A percentile compares a stretch with the other conserved stretches of the same genome.
These are phyloP conservation scores for Fraxinus pennsylvanica DNA, from an alignment of 257 asterid genomes.

Conservation along the genomic window DNA sequence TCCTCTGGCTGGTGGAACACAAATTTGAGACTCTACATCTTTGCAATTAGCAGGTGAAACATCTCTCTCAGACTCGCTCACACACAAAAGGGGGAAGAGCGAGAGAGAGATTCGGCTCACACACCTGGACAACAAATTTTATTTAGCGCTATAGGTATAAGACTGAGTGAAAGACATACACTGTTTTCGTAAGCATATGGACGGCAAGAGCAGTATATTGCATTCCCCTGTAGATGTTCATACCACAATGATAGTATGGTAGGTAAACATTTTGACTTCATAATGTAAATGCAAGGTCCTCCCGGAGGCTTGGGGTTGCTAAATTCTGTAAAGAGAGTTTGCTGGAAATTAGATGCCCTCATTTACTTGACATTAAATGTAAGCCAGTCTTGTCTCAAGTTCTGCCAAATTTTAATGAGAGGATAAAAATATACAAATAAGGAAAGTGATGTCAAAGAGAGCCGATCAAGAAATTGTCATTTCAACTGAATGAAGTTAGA, in stretches of 20 bases:
- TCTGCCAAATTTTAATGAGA: slow-evolving; percentile 14
- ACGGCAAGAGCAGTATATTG: background rate
- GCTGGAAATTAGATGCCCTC: slow-evolving; percentile 59
- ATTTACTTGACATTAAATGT: slow-evolving; percentile 11
- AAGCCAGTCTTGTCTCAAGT: background rate
- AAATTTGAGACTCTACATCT: slow-evolving; percentile 72
- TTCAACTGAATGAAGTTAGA: background rate
- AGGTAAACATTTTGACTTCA: slow-evolving; percentile 14
- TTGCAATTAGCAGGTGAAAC: slow-evolving; percentile 72
- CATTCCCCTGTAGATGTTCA: background rate
- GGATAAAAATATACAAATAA: slow-evolving; percentile 12
- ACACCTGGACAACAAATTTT: slow-evolving; percentile 16
- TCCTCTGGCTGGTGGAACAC: slow-evolving; percentile 72
- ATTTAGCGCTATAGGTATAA: slow-evolving; percentile 9
- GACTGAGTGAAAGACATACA: background rate
- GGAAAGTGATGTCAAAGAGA: slow-evolving; percentile 1
- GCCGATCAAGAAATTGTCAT: slow-evolving; percentile 9
- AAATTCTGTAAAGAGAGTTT: slow-evolving; percentile 58
- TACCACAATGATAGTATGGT: slow-evolving; percentile 3
- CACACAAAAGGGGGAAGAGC: background rate
- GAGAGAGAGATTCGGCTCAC: background rate
- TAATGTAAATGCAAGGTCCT: slow-evolving; percentile 44
- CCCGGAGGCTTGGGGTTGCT: slow-evolving; percentile 32
- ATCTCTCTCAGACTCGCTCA: slow-evolving; percentile 13
- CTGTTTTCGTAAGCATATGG: background rate